A percentile compares a stretch with the other conserved stretches of the same genome.
Conservation (phyloP, 768 basidiomycete species). For the Clathrus columnatus region DNA sequence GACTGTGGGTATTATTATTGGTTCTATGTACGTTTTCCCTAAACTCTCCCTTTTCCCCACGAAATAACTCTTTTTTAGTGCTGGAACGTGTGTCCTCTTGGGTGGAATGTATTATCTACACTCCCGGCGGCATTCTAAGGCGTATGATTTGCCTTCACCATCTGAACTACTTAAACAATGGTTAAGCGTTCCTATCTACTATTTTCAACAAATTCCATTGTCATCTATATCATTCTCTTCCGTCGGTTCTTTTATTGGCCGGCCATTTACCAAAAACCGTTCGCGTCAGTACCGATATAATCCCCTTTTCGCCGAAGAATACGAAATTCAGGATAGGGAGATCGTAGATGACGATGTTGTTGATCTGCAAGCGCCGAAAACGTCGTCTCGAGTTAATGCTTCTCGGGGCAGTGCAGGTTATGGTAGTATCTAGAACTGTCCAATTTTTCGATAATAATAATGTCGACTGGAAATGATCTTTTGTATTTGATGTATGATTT, state of each 20-base stretch:
- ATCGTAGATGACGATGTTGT: background rate
- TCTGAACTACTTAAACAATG: background rate
- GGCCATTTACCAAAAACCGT: background rate
- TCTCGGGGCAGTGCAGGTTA: background rate
- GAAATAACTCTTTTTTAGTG: background rate
- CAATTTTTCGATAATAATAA: background rate
- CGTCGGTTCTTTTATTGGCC: background rate
- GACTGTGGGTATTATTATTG: background rate
- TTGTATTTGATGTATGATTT: background rate
- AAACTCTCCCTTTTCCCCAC: background rate
- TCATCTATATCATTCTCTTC: background rate
- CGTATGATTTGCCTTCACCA: background rate
- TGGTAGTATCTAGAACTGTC: background rate
- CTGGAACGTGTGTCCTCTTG: background rate
- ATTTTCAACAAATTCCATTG: background rate
- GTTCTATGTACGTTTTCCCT: constrained; percentile 4
- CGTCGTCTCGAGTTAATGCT: background rate
- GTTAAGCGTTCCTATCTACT: background rate
- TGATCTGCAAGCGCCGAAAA: constrained; percentile 1
- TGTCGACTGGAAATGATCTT: background rate
- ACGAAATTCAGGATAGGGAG: constrained; percentile 5
- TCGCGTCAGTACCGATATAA: background rate
- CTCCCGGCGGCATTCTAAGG: background rate
- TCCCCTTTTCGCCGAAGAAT: constrained; percentile 2
- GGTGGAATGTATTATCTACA: background rate